phyloP scores from a whole-genome alignment of 768 basidiomycete species.

The Hygrophorus pudorinus region DNA sequence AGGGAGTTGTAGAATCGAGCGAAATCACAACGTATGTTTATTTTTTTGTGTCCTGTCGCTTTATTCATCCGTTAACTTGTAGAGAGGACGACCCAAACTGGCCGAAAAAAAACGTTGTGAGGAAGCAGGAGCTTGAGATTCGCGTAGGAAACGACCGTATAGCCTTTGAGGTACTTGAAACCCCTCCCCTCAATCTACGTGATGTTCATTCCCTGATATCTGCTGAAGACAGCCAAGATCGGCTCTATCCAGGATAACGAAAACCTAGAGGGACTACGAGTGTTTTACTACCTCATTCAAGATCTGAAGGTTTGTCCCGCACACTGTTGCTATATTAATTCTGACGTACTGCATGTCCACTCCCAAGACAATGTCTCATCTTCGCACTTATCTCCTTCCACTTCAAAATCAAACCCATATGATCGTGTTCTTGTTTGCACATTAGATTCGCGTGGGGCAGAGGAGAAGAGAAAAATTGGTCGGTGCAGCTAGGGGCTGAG shows the following conservation, averaged over 20 bases:
- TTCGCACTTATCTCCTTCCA: constrained; percentile 97
- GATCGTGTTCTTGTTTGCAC: constrained; percentile 16
- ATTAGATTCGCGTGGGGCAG: neutral
- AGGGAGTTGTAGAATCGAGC: constrained; percentile 84
- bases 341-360: constrained; percentile 1
- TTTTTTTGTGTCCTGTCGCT: neutral
- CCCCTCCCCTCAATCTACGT: neutral
- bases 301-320: constrained; percentile 70
- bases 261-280: constrained; percentile 93
- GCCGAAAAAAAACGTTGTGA: constrained; percentile 99
- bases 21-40: constrained; percentile 83
- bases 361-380: constrained; percentile 72
- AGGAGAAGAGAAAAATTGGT: too few relatives aligned
- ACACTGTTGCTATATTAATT: neutral
- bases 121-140: constrained; percentile 96
- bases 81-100: constrained; percentile 98
- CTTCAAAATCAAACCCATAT: constrained; percentile 99
- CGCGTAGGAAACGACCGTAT: constrained; percentile 92
- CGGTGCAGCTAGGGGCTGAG: too few relatives aligned
- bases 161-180: constrained; percentile 70
- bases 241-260: constrained; percentile 95
- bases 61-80: constrained; percentile 4
- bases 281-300: constrained; percentile 98
- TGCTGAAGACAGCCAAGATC: constrained; percentile 89
- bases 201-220: neutral